phyloP scores from a whole-genome alignment of 805 yeast species.

The Candida railenensis region DNA sequence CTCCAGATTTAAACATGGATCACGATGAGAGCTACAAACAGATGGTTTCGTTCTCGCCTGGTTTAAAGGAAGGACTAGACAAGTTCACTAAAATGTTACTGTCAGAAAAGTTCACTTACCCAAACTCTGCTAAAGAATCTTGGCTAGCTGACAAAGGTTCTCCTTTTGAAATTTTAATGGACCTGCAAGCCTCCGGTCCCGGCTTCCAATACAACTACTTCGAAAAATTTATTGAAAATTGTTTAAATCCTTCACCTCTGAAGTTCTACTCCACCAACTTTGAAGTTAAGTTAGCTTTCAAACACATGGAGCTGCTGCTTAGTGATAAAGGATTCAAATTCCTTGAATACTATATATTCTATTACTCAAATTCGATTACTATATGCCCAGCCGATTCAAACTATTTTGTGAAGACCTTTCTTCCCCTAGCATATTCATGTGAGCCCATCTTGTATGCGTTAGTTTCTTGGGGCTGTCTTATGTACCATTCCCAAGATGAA shows the following conservation, averaged over 20 bases:
- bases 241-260: background rate
- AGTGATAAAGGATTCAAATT: background rate
- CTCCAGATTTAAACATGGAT: background rate
- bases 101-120: background rate
- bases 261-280: background rate
- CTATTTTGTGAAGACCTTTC: slow-evolving; percentile 5
- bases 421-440: slow-evolving; percentile 3
- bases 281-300: background rate
- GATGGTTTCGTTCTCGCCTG: background rate
- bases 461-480: slow-evolving; percentile 6
- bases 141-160: background rate
- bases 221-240: background rate
- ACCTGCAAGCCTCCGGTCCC: background rate
- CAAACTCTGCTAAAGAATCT: background rate
- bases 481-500: background rate
- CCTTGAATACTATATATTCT: background rate
- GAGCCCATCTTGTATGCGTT: slow-evolving; percentile 5
- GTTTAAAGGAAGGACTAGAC: background rate
- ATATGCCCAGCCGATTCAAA: slow-evolving; percentile 1
- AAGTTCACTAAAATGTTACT: background rate
- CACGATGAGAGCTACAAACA: background rate
- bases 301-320: slow-evolving; percentile 1
- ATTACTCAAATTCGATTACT: slow-evolving; percentile 1
- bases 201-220: background rate
- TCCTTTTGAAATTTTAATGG: background rate